Evolutionary conservation across 352 stramenopile species (phyloP).

Genomic region (Aphanomyces cochlioides): DNA sequence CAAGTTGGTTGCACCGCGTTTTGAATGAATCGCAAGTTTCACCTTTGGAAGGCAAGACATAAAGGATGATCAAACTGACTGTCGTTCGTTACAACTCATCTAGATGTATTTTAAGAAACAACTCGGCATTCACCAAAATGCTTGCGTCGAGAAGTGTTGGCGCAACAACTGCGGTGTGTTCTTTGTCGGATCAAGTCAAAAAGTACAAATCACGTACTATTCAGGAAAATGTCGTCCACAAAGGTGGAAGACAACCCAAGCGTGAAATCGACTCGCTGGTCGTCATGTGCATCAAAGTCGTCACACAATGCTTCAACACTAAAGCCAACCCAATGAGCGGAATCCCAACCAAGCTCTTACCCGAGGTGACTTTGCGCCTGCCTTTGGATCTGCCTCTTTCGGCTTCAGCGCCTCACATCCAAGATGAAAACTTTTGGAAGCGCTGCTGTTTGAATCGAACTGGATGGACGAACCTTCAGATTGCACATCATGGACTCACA

Average conservation of each 20-base stretch:
- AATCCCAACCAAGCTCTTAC: conserved; percentile 76
- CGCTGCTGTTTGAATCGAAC: conserved; percentile 72
- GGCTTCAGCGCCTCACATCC: conserved; percentile 77
- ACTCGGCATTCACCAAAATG: conserved; percentile 35
- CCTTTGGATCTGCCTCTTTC: conserved; percentile 78
- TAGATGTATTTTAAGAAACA: not conserved
- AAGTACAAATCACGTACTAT: conserved; percentile 72
- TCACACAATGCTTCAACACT: conserved; percentile 67
- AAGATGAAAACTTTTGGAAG: conserved; percentile 94
- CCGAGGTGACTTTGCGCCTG: conserved; percentile 74
- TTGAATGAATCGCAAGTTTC: too few species aligned
- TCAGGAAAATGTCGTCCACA: conserved; percentile 25
- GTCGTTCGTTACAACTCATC: not conserved
- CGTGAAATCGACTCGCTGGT: conserved; percentile 44
- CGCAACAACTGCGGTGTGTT: conserved; percentile 57
- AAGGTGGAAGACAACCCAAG: conserved; percentile 19
- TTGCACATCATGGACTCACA: conserved; percentile 86
- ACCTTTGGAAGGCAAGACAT: too few species aligned
- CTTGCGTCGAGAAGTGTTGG: conserved; percentile 59
- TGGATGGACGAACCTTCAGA: conserved; percentile 89
- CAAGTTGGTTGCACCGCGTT: too few species aligned
- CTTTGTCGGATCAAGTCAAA: conserved; percentile 75
- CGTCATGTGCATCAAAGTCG: conserved; percentile 71
- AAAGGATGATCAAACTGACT: not conserved
- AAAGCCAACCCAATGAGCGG: conserved; percentile 58